Conservation (phyloP, 2,329 filamentous ascomycete genomes). For the Herpotrichia juniperi region DNA sequence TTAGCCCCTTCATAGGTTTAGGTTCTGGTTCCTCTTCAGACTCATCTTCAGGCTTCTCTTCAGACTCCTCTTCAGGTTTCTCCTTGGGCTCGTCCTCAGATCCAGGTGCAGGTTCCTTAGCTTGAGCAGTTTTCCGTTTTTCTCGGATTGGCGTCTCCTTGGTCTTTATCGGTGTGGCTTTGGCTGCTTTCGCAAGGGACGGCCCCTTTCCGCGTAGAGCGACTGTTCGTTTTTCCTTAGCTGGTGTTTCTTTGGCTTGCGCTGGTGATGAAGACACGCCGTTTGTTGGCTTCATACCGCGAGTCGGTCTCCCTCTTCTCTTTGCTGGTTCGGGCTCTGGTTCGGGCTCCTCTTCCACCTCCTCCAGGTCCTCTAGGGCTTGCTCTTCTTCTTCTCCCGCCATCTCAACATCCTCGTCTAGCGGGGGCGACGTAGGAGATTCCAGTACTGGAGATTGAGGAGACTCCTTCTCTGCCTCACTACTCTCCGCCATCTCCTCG, state of each 20-base stretch:
- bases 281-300: constrained; percentile 24
- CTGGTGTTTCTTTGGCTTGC: constrained; percentile 12
- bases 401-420: constrained; percentile 38
- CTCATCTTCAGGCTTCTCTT: no score
- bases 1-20: no score
- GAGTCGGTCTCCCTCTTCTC: constrained; percentile 4
- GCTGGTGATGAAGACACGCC: constrained; percentile 20
- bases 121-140: no score
- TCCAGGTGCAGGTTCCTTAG: no score
- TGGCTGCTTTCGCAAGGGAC: constrained; percentile 19
- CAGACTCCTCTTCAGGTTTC: no score
- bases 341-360: constrained; percentile 15
- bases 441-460: no score
- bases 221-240: constrained; percentile 1
- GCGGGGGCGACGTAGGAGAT: no score
- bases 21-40: no score
- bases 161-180: constrained; percentile 18
- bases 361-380: constrained; percentile 8
- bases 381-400: constrained; percentile 24
- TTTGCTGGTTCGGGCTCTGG: constrained; percentile 18
- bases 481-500: constrained; percentile 19
- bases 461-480: constrained; percentile 16
- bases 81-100: no score
- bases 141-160: no score
- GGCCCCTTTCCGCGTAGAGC: constrained; percentile 4